A percentile compares a stretch with the other conserved stretches of the same genome.
Evolutionary conservation across 2,329 filamentous ascomycete genomes (phyloP).

Genomic region (Pseudogymnoascus sp.): DNA sequence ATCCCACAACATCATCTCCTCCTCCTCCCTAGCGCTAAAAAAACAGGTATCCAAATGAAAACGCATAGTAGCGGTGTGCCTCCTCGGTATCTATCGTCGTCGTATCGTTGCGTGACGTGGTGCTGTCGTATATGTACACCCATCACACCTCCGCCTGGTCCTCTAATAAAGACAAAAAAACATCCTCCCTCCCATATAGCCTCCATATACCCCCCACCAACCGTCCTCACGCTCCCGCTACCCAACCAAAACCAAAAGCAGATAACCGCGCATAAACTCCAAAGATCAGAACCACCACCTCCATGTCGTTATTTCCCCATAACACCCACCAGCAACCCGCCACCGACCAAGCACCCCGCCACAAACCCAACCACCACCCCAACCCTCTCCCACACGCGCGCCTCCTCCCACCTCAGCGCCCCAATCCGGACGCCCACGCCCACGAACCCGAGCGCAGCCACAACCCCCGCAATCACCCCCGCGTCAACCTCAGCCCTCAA

Average conservation of each 20-base stretch:
- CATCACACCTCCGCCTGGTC: background rate
- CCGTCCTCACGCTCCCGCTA: background rate
- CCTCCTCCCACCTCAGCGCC: background rate
- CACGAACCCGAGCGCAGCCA: constrained; percentile 56
- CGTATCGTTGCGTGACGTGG: background rate
- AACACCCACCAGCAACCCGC: background rate
- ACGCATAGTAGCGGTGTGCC: background rate
- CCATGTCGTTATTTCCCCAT: background rate
- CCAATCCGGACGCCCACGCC: constrained; percentile 36
- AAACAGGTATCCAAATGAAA: background rate
- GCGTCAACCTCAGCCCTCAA: constrained; percentile 64
- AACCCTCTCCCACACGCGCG: background rate
- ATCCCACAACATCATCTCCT: background rate
- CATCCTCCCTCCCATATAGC: background rate
- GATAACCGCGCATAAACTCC: background rate
- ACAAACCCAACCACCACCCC: background rate
- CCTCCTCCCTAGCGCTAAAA: background rate
- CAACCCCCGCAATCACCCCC: constrained; percentile 60
- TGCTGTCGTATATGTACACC: background rate
- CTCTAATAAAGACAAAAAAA: background rate
- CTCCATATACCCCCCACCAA: background rate
- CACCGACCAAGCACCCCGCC: background rate
- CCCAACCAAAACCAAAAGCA: background rate
- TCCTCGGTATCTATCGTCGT: background rate
- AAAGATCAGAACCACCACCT: background rate